phyloP scores from a whole-genome alignment of 2,329 filamentous ascomycete species.

The Aspergillus glaucus region DNA sequence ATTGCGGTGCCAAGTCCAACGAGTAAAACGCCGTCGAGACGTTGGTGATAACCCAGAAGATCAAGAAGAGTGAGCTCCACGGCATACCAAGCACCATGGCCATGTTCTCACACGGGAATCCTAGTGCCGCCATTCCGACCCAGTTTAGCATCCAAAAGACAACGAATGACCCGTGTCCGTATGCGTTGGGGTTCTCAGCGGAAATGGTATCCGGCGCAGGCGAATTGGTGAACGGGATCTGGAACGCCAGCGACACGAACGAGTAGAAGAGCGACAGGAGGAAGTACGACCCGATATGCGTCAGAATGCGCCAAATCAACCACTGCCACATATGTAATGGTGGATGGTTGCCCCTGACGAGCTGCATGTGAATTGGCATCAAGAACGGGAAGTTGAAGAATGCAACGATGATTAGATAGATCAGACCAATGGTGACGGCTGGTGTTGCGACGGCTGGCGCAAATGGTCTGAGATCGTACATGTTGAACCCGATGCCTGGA shows the following conservation, averaged over 20 bases:
- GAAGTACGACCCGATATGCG: conserved; percentile 54
- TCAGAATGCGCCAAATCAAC: conserved; percentile 52
- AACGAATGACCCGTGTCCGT: conserved; percentile 52
- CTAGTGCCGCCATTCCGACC: conserved; percentile 57
- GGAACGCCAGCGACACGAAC: conserved; percentile 57
- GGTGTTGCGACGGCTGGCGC: conserved; percentile 50
- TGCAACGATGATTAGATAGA: conserved; percentile 61
- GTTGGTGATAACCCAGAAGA: conserved; percentile 64
- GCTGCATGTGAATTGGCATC: conserved; percentile 56
- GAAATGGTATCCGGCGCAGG: conserved; percentile 41
- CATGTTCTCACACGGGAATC: conserved; percentile 59
- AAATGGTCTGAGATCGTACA: conserved; percentile 56
- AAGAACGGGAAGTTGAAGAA: conserved; percentile 63
- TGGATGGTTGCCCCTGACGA: conserved; percentile 49
- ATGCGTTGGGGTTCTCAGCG: conserved; percentile 47
- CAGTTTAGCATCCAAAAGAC: conserved; percentile 62
- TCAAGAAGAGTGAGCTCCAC: conserved; percentile 58
- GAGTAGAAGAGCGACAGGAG: conserved; percentile 59
- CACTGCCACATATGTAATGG: conserved; percentile 54
- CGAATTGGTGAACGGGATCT: conserved; percentile 53
- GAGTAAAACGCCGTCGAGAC: conserved; percentile 56
- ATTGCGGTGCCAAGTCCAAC: conserved; percentile 52
- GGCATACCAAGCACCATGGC: conserved; percentile 57
- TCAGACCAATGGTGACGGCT: conserved; percentile 56
- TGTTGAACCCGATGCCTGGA: conserved; percentile 51